phyloP scores from a whole-genome alignment of 1,284 basidiomycete genomes.

The Phlebopus sp. region DNA sequence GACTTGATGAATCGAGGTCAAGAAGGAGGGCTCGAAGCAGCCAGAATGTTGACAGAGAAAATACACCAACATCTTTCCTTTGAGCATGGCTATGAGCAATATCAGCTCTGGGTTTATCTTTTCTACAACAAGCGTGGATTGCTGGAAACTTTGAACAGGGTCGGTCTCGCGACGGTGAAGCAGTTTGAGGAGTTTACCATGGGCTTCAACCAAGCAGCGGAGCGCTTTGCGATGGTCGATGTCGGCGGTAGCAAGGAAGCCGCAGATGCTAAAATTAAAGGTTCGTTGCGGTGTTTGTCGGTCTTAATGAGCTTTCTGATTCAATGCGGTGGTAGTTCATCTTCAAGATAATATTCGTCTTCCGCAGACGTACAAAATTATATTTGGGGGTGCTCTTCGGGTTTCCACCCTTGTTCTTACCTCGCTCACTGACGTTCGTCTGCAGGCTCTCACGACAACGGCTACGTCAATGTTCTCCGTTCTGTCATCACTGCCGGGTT shows the following conservation, averaged over 20 bases:
- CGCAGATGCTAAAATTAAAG: constrained; percentile 71
- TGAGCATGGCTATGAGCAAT: constrained; percentile 41
- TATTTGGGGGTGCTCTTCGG: constrained; percentile 53
- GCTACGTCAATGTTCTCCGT: constrained; percentile 61
- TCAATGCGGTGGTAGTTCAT: constrained; percentile 39
- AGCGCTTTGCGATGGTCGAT: constrained; percentile 66
- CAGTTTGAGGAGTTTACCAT: constrained; percentile 59
- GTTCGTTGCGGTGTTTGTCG: constrained; percentile 32
- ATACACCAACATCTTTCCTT: constrained; percentile 43
- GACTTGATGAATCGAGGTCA: constrained; percentile 53
- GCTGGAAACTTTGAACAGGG: constrained; percentile 46
- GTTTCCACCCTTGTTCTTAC: not conserved
- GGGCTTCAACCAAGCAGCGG: constrained; percentile 64
- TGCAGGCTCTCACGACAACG: constrained; percentile 69
- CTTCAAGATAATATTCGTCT: constrained; percentile 59
- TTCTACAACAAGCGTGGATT: constrained; percentile 65
- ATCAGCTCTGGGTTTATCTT: constrained; percentile 60
- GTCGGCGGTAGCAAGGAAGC: constrained; percentile 72
- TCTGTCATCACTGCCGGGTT: constrained; percentile 64
- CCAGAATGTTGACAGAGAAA: constrained; percentile 48
- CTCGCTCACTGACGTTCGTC: constrained; percentile 5
- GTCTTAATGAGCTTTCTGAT: constrained; percentile 10
- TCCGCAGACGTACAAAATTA: constrained; percentile 57
- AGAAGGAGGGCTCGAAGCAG: constrained; percentile 55
- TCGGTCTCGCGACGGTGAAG: constrained; percentile 39